Percentiles rank a stretch among this genome's conserved stretches.
phyloP scores from a whole-genome alignment of 2,329 filamentous ascomycete genomes.

The Aspergillus bombycis region DNA sequence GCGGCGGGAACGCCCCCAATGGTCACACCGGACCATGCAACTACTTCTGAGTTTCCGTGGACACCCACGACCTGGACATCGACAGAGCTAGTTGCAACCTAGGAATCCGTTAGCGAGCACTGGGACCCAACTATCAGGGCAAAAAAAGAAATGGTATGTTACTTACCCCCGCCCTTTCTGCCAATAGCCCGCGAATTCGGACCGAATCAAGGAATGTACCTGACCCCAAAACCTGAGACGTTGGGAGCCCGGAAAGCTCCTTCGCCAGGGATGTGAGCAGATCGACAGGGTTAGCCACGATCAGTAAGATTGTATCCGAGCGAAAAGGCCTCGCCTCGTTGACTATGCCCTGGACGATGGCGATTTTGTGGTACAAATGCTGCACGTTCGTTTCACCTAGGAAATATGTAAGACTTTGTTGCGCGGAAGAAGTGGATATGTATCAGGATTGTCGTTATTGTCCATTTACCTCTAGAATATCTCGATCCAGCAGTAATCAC shows the following conservation, averaged over 20 bases:
- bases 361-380: conserved; percentile 45
- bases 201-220: conserved; percentile 59
- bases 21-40: conserved; percentile 51
- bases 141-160: neutral
- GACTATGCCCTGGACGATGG: conserved; percentile 53
- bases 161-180: conserved; percentile 12
- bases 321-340: conserved; percentile 54
- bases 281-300: conserved; percentile 61
- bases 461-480: conserved; percentile 42
- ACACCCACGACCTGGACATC: conserved; percentile 53
- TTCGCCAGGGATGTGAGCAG: conserved; percentile 56
- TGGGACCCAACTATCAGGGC: neutral
- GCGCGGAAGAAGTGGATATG: too few relatives aligned
- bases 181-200: conserved; percentile 43
- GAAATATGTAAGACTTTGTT: neutral
- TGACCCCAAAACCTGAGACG: conserved; percentile 55
- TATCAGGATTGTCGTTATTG: neutral
- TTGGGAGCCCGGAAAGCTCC: conserved; percentile 52
- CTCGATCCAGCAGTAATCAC: conserved; percentile 60
- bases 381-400: conserved; percentile 50
- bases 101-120: neutral
- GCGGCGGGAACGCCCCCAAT: conserved; percentile 48
- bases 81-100: conserved; percentile 37
- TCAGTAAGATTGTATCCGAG: conserved; percentile 52
- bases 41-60: conserved; percentile 54